Percentiles rank a stretch among this genome's conserved stretches.
These are phyloP conservation scores for Lactuca saligna DNA, from an alignment of 129 eudicot genomes.

Conservation along the genomic window DNA sequence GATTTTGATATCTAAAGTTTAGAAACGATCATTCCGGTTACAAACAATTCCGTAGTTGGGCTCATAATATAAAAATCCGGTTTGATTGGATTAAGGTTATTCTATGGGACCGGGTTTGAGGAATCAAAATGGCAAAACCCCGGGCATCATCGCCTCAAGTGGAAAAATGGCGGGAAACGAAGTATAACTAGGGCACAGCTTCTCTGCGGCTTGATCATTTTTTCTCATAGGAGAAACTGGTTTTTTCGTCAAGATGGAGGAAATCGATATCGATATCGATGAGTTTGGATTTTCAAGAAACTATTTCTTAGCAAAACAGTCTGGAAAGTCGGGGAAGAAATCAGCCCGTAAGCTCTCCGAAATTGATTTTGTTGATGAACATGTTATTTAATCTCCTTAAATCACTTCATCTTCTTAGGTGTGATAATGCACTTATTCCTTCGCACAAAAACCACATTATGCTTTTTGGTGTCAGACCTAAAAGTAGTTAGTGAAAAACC, in stretches of 20 bases:
- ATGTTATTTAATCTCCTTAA: slow-evolving; percentile 24
- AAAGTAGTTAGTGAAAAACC: neutral
- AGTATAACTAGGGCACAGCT: slow-evolving; percentile 23
- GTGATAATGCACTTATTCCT: neutral
- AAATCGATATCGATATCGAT: slow-evolving; percentile 58
- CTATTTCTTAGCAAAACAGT: slow-evolving; percentile 80
- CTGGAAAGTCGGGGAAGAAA: slow-evolving; percentile 67
- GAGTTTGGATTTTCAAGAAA: slow-evolving; percentile 92
- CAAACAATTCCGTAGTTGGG: no score
- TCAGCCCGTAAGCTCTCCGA: slow-evolving; percentile 72
- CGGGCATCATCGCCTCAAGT: slow-evolving; percentile 12
- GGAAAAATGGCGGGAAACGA: slow-evolving; percentile 24
- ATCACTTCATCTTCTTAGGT: neutral
- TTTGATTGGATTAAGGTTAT: neutral
- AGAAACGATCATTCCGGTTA: no score
- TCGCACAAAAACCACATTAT: no score
- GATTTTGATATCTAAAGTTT: no score
- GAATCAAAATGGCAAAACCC: no score
- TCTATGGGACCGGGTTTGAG: neutral
- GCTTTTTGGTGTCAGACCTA: slow-evolving; percentile 13
- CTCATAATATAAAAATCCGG: neutral
- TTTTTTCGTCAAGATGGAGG: slow-evolving; percentile 42
- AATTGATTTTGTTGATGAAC: slow-evolving; percentile 74
- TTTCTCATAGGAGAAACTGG: neutral
- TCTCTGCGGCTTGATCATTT: slow-evolving; percentile 10